phyloP scores from a whole-genome alignment of 805 yeast species.

The Candida palmyrensis region DNA sequence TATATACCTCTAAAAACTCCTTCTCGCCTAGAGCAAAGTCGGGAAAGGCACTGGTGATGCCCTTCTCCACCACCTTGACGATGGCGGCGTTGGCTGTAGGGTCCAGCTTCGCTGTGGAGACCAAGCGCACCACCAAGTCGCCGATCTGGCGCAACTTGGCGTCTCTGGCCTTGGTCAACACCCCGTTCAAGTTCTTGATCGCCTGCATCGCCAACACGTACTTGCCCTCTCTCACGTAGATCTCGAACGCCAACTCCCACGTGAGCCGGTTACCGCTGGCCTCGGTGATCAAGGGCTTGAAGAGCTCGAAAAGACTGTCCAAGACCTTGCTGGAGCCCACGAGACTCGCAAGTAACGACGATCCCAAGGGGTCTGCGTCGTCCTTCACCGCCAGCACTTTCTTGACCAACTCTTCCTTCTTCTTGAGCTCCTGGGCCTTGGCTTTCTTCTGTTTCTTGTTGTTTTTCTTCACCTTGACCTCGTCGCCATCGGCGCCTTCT shows the following conservation, averaged over 20 bases:
- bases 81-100: constrained; percentile 40
- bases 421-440: constrained; percentile 44
- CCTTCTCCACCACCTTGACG: constrained; percentile 35
- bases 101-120: constrained; percentile 29
- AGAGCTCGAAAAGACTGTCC: constrained; percentile 36
- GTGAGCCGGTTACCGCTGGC: constrained; percentile 34
- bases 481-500: constrained; percentile 16
- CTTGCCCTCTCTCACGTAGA: constrained; percentile 38
- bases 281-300: constrained; percentile 37
- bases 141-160: constrained; percentile 17
- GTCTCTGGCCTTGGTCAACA: constrained; percentile 20
- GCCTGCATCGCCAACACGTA: constrained; percentile 44
- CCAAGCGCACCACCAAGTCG: constrained; percentile 27
- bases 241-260: constrained; percentile 40
- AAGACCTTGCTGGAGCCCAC: constrained; percentile 29
- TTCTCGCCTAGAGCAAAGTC: constrained; percentile 11
- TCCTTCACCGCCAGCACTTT: constrained; percentile 40
- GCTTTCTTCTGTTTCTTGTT: constrained; percentile 54
- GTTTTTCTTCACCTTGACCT: constrained; percentile 13
- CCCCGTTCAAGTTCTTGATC: constrained; percentile 36
- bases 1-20: background rate
- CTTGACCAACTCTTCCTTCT: constrained; percentile 48
- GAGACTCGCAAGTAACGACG: constrained; percentile 28
- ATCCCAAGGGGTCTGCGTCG: constrained; percentile 61
- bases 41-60: constrained; percentile 29